A percentile compares a stretch with the other conserved stretches of the same genome.
These are phyloP conservation scores for Porpolomopsis calyptriformis DNA, from an alignment of 768 basidiomycete species.

Conservation along the genomic window DNA sequence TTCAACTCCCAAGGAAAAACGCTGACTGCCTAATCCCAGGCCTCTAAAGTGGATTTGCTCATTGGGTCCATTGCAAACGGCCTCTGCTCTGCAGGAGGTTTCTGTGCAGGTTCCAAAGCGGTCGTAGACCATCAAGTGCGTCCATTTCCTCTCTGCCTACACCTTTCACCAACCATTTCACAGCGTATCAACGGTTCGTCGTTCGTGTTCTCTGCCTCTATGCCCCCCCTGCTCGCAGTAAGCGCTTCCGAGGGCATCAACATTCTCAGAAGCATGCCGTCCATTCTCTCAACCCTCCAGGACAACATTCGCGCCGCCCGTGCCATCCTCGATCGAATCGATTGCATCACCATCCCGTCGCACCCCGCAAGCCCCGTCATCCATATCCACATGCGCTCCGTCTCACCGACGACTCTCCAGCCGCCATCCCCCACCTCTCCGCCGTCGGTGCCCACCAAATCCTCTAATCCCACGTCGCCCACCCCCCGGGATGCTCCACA, in stretches of 20 bases:
- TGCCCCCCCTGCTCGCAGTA: constrained; percentile 84
- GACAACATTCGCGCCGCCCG: constrained; percentile 75
- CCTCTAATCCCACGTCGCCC: constrained; percentile 39
- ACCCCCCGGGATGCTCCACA: constrained; percentile 34
- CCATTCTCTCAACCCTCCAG: constrained; percentile 64
- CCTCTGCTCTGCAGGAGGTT: constrained; percentile 79
- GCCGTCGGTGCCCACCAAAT: constrained; percentile 21
- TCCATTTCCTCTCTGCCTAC: neutral
- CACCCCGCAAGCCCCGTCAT: constrained; percentile 82
- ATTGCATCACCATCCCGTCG: constrained; percentile 74
- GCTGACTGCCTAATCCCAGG: constrained; percentile 30
- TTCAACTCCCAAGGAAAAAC: neutral
- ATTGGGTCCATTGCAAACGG: constrained; percentile 82
- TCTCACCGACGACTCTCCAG: constrained; percentile 17
- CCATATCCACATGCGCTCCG: constrained; percentile 58
- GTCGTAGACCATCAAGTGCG: constrained; percentile 82
- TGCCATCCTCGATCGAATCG: constrained; percentile 69
- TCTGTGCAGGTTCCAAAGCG: constrained; percentile 80
- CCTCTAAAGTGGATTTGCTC: constrained; percentile 88
- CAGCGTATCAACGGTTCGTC: constrained; percentile 93
- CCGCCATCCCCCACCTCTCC: constrained; percentile 14
- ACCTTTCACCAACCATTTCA: neutral
- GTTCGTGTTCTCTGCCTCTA: constrained; percentile 92
- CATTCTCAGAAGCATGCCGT: constrained; percentile 64
- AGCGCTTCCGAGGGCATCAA: constrained; percentile 80